A percentile compares a stretch with the other conserved stretches of the same genome.
Evolutionary conservation across 768 basidiomycete genomes (phyloP).

Genomic region (Heimioporus sp.): DNA sequence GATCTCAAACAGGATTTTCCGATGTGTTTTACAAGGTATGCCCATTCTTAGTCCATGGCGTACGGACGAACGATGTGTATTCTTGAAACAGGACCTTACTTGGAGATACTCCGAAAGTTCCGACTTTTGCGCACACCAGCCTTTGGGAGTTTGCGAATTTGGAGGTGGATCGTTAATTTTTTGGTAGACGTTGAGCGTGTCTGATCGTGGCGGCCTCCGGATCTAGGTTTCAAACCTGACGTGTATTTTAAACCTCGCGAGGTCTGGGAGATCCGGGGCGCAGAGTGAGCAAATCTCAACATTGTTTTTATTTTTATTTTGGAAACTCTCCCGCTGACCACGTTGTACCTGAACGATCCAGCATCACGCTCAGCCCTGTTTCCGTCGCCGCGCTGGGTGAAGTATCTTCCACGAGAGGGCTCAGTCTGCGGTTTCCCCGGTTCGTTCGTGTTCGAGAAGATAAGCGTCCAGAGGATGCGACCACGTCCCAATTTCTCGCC

Average conservation of each 20-base stretch:
- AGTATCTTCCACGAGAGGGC: constrained; percentile 56
- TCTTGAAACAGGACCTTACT: constrained; percentile 50
- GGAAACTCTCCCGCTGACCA: constrained; percentile 5
- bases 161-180: constrained; percentile 47
- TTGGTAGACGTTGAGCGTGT: background rate
- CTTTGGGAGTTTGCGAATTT: constrained; percentile 59
- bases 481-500: constrained; percentile 66
- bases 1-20: constrained; percentile 60
- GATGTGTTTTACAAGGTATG: constrained; percentile 76
- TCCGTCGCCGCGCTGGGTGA: constrained; percentile 75
- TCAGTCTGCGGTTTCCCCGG: constrained; percentile 86
- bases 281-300: constrained; percentile 47
- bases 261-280: constrained; percentile 89
- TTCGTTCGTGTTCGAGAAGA: constrained; percentile 76
- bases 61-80: background rate
- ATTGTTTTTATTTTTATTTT: background rate
- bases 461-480: constrained; percentile 71
- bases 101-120: constrained; percentile 61
- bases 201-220: background rate
- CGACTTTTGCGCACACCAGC: constrained; percentile 49
- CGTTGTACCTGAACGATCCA: constrained; percentile 23
- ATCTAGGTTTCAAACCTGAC: constrained; percentile 56
- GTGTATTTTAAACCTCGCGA: constrained; percentile 70
- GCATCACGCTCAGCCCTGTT: constrained; percentile 82
- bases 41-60: background rate